phyloP scores from a whole-genome alignment of 208 protist species.

The Acanthamoeba royreba region DNA sequence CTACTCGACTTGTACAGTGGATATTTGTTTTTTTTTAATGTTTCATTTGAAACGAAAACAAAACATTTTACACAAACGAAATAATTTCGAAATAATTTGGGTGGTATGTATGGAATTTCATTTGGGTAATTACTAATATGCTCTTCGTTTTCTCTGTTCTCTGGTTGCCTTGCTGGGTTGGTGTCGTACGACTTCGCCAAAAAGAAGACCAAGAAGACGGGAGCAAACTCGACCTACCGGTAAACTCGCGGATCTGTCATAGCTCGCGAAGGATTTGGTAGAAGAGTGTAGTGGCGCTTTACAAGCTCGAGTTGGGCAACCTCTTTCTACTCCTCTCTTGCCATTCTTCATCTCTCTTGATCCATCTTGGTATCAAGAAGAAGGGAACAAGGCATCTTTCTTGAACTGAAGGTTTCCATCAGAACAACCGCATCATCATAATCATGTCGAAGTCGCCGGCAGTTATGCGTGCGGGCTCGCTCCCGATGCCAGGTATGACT shows the following conservation, averaged over 20 bases:
- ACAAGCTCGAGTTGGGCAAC: background rate
- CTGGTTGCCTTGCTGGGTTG: no score
- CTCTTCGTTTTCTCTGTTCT: no score
- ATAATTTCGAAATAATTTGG: background rate
- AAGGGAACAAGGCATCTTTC: no score
- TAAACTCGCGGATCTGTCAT: background rate
- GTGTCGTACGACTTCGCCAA: no score
- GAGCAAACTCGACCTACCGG: background rate
- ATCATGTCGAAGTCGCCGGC: background rate
- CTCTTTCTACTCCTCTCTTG: background rate
- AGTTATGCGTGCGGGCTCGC: background rate
- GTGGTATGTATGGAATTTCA: background rate
- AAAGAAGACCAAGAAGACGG: background rate
- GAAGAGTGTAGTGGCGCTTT: no score
- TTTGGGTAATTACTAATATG: no score
- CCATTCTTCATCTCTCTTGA: background rate
- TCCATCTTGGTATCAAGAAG: no score
- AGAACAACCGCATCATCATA: no score
- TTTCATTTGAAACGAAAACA: background rate
- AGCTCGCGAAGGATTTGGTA: no score
- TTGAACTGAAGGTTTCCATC: background rate
- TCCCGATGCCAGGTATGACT: background rate
- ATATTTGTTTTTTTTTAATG: background rate
- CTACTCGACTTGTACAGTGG: background rate
- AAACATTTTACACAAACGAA: background rate